phyloP scores from a whole-genome alignment of 257 asterid genomes.

The Solanum neorickii region DNA sequence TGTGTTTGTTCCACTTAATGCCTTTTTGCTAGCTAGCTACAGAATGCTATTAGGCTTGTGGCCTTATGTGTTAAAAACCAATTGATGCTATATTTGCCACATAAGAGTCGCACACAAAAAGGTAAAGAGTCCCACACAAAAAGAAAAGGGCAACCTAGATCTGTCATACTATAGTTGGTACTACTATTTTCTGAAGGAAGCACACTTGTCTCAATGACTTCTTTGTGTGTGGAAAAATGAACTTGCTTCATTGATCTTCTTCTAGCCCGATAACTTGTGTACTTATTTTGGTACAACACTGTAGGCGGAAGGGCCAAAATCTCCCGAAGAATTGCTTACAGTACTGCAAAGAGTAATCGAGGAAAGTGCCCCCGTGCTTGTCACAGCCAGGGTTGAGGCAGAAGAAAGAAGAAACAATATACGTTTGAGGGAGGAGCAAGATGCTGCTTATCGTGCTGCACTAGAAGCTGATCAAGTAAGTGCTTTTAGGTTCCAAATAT shows the following conservation, averaged over 20 bases:
- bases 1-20: background rate
- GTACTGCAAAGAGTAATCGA: slow-evolving; percentile 84
- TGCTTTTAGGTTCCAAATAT: background rate
- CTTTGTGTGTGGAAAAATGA: background rate
- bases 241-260: background rate
- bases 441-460: slow-evolving; percentile 91
- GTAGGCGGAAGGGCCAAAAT: slow-evolving; percentile 84
- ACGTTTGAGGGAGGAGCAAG: slow-evolving; percentile 95
- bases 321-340: slow-evolving; percentile 75
- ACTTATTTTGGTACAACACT: background rate
- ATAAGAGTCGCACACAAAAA: background rate
- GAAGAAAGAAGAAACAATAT: slow-evolving; percentile 83
- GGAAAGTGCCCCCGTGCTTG: slow-evolving; percentile 93
- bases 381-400: slow-evolving; percentile 80
- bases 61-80: background rate
- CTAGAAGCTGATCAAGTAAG: slow-evolving; percentile 99
- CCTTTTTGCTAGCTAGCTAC: background rate
- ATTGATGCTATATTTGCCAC: background rate
- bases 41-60: background rate
- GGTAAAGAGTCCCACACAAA: background rate
- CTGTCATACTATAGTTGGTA: background rate
- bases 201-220: background rate
- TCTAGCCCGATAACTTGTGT: background rate
- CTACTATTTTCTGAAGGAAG: background rate
- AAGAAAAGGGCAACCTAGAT: background rate